A percentile compares a stretch with the other conserved stretches of the same genome.
Evolutionary conservation across 768 basidiomycete species (phyloP).

Genomic region (Zangia roseola): DNA sequence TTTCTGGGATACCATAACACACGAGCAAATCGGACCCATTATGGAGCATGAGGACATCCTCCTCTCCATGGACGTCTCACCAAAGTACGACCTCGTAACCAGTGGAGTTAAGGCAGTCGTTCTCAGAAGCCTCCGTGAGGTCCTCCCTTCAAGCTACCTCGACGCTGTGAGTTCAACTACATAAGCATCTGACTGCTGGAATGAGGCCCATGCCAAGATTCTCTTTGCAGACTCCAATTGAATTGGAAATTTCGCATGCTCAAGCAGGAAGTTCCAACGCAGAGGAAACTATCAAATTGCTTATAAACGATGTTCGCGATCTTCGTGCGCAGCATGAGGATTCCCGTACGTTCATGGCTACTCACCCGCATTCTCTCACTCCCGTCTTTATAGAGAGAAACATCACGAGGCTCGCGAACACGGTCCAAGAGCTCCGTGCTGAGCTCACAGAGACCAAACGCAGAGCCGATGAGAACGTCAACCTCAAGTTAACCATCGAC

Average conservation of each 20-base stretch:
- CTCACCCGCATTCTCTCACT: neutral
- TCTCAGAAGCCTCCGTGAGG: no score
- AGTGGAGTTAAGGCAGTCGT: neutral
- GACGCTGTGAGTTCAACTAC: no score
- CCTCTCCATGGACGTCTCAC: neutral
- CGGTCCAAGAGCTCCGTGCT: neutral
- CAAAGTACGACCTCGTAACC: neutral
- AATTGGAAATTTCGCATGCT: neutral
- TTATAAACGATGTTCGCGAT: neutral
- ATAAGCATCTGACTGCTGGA: no score
- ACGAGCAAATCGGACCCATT: neutral
- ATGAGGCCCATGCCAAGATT: no score
- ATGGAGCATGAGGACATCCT: neutral
- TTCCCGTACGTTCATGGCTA: slow-evolving; percentile 1
- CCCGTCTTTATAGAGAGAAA: slow-evolving; percentile 1
- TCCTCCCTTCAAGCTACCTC: no score
- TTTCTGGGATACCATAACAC: neutral
- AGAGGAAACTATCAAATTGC: neutral
- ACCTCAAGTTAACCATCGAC: neutral
- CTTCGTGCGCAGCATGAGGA: slow-evolving; percentile 4
- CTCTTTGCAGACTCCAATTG: neutral
- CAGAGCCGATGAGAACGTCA: neutral
- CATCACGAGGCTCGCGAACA: neutral
- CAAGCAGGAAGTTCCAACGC: neutral
- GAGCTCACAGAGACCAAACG: neutral